A percentile compares a stretch with the other conserved stretches of the same genome.
phyloP scores from a whole-genome alignment of 1,139 yeast genomes.

The Kodamaea ohmeri region DNA sequence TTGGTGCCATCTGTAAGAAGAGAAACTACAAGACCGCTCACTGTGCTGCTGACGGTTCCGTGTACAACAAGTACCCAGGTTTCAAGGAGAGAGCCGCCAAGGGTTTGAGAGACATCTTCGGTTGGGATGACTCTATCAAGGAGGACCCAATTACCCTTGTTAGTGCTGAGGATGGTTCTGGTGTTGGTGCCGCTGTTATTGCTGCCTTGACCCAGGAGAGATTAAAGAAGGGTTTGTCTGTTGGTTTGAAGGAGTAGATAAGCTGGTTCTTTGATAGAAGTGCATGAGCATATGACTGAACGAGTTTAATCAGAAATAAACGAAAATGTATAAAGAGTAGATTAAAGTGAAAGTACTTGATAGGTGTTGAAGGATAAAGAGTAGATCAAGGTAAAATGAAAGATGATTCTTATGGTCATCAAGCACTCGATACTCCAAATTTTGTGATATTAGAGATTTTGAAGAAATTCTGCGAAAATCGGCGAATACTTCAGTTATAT shows the following conservation, averaged over 20 bases:
- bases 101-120: conserved; percentile 87
- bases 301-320: too few species aligned
- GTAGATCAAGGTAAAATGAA: too few species aligned
- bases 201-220: conserved; percentile 90
- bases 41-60: conserved; percentile 97
- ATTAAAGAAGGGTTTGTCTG: conserved; percentile 65
- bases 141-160: conserved; percentile 79
- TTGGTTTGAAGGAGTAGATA: conserved; percentile 47
- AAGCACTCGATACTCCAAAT: too few species aligned
- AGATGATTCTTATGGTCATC: too few species aligned
- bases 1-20: conserved; percentile 91
- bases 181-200: conserved; percentile 97
- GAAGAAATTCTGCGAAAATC: too few species aligned
- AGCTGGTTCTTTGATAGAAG: conserved; percentile 4
- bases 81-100: conserved; percentile 87
- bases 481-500: too few species aligned
- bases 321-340: neutral
- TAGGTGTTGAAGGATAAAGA: too few species aligned
- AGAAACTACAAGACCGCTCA: conserved; percentile 75
- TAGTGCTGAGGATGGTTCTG: conserved; percentile 97
- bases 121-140: conserved; percentile 54
- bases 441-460: too few species aligned
- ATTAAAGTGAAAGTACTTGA: too few species aligned
- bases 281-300: neutral
- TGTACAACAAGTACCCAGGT: conserved; percentile 87